Evolutionary conservation across 352 stramenopile genomes (phyloP), one percentile per base, ranked within the genome.

Genomic region (Peronospora destructor): DNA sequence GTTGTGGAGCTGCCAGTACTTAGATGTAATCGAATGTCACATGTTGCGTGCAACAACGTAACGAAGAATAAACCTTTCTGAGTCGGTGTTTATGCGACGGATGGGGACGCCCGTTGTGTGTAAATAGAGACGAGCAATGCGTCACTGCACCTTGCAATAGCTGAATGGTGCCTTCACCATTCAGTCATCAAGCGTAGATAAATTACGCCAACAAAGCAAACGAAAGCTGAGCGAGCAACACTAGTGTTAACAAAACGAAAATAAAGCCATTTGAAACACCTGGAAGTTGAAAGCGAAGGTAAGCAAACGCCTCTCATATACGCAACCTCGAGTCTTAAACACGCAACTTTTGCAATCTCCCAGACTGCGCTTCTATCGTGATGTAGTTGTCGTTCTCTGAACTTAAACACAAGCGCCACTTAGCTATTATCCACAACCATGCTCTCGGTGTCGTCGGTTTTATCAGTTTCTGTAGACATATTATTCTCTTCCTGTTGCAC

Each of bases 401-500:
- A 36, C 36, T 47, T 32, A 3, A 29, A 42, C 35, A 40, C 13
- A 25, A 38, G 5, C 17, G 19, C 19, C 19, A 43, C 25, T 25
- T 28, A 45, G 49, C 43, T 73, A 75, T 0, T 64, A 44, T 85
- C 74, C 33, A 79, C 63, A n/a, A 73, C 42, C 78, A 89, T 77
- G 45, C 64, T 54, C 44, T 69, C 68, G 29, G 64, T 41, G 5
- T 61, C 72, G 43, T 89, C 69, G 3, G 56, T 33, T 34, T 48
- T 61, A 16, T 46, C 57, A 12, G 7, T 54, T 19, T 65, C 58
- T 25, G 42, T 26, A 32, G 16, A 23, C 56, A 70, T 56, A 8
- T 54, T 53, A 6, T 61, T 26, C 19, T 78, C 69, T 52, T 80
- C 63, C 25, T 74, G 61, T 36, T 82, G 59, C 23, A 84, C 63